These are phyloP conservation scores for Amanita subjunquillea DNA, from an alignment of 768 basidiomycete genomes.

Conservation along the genomic window DNA sequence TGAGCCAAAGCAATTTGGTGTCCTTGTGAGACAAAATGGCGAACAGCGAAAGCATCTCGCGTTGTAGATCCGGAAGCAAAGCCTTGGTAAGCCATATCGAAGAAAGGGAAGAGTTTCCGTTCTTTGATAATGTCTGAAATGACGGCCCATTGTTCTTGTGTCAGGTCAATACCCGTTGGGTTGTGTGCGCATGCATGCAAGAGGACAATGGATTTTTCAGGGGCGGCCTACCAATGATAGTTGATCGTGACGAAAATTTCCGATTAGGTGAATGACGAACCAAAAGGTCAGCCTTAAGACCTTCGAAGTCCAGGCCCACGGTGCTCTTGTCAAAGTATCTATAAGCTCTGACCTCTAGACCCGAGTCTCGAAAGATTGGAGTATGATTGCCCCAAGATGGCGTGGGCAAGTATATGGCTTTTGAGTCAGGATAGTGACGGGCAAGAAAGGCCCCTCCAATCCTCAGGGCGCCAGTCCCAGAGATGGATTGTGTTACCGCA, in stretches of 20 bases:
- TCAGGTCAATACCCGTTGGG: constrained; percentile 97
- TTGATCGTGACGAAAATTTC: constrained; percentile 3
- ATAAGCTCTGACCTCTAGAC: constrained; percentile 86
- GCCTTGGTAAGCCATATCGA: constrained; percentile 99
- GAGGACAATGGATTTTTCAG: constrained; percentile 75
- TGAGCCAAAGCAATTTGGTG: constrained; percentile 89
- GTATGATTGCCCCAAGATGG: constrained; percentile 99
- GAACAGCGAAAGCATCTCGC: constrained; percentile 89
- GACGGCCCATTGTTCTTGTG: constrained; percentile 84
- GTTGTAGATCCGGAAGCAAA: constrained; percentile 92
- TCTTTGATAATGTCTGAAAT: constrained; percentile 83
- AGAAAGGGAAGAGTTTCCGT: constrained; percentile 92
- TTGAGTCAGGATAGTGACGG: constrained; percentile 78
- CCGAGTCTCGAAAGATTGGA: constrained; percentile 88
- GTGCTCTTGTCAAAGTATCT: constrained; percentile 91
- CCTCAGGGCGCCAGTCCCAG: constrained; percentile 94
- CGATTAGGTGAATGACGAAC: constrained; percentile 28
- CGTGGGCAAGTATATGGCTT: constrained; percentile 81
- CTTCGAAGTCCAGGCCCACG: constrained; percentile 86
- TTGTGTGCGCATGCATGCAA: constrained; percentile 98
- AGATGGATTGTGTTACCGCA: constrained; percentile 87
- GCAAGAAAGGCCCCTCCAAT: constrained; percentile 91
- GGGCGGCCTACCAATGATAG: constrained; percentile 39
- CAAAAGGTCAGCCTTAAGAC: constrained; percentile 79
- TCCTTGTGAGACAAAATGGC: constrained; percentile 85